phyloP scores from a whole-genome alignment of 2,329 filamentous ascomycete species.

The Cytospora piceicola region DNA sequence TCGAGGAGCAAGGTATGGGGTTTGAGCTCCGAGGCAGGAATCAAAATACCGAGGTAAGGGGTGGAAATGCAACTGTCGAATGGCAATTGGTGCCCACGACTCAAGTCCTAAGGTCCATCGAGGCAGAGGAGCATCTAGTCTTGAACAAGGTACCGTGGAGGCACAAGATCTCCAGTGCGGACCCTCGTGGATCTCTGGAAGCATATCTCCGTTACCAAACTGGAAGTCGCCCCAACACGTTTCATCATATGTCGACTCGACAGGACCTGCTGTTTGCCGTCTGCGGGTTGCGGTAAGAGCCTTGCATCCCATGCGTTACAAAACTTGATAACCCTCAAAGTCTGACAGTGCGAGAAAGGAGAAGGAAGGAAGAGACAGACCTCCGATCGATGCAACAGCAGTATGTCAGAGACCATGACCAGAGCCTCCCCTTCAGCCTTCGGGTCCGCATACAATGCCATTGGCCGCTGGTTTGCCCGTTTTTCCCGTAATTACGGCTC shows the following conservation, averaged over 20 bases:
- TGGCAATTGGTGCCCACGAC: neutral
- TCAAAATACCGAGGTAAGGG: neutral
- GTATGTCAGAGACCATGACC: neutral
- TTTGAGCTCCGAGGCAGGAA: neutral
- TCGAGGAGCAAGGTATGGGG: neutral
- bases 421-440: constrained; percentile 18
- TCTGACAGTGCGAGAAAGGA: neutral
- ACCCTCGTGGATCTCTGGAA: constrained; percentile 17
- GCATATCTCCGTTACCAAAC: constrained; percentile 2
- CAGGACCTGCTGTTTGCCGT: neutral
- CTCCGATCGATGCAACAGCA: neutral
- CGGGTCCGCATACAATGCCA: constrained; percentile 19
- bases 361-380: neutral
- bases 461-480: constrained; percentile 15
- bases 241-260: constrained; percentile 18
- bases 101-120: neutral
- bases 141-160: neutral
- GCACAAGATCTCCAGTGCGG: constrained; percentile 5
- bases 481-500: constrained; percentile 23
- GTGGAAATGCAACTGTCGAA: neutral
- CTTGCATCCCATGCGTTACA: constrained; percentile 13
- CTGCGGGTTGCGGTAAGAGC: neutral
- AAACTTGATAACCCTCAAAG: neutral
- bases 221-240: constrained; percentile 11
- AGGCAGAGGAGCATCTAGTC: neutral